Evolutionary conservation across 2,329 filamentous ascomycete genomes (phyloP).

Genomic region (Ophiostoma montium): DNA sequence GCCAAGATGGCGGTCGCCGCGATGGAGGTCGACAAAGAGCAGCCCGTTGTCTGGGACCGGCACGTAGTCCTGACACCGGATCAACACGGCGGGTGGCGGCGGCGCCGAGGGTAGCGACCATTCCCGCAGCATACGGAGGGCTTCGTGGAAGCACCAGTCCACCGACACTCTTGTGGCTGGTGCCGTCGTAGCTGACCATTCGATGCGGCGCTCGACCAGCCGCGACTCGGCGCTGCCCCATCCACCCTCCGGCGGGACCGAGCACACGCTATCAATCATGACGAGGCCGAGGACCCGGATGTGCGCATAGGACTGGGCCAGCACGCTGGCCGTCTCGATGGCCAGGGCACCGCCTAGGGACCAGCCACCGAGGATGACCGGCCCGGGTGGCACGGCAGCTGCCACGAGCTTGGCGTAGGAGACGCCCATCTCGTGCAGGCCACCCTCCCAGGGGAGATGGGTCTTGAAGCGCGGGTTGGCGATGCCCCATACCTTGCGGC

Average conservation of each 20-base stretch:
- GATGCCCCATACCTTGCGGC: constrained; percentile 38
- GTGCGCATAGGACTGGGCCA: constrained; percentile 17
- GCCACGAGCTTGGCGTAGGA: constrained; percentile 34
- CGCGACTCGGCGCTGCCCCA: constrained; percentile 14
- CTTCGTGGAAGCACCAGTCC: constrained; percentile 28
- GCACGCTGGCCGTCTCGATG: constrained; percentile 33
- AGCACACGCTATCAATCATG: constrained; percentile 36
- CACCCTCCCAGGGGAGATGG: constrained; percentile 32
- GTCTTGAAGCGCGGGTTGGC: constrained; percentile 38
- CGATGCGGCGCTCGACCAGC: constrained; percentile 14
- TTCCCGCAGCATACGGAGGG: constrained; percentile 24
- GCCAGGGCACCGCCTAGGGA: constrained; percentile 38
- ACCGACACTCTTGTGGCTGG: constrained; percentile 18
- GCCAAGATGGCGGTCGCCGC: constrained; percentile 29
- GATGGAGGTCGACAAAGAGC: constrained; percentile 28
- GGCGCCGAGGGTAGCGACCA: constrained; percentile 20
- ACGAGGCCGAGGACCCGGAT: constrained; percentile 34
- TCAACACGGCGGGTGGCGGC: constrained; percentile 28
- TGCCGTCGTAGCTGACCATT: constrained; percentile 18
- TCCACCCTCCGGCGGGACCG: constrained; percentile 7
- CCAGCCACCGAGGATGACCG: constrained; percentile 41
- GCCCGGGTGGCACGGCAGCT: constrained; percentile 21
- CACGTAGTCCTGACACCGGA: constrained; percentile 30
- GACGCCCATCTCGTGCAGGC: constrained; percentile 38
- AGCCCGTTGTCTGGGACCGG: constrained; percentile 18